Conservation (phyloP, 441 rosid species). For the Viola pubescens region DNA sequence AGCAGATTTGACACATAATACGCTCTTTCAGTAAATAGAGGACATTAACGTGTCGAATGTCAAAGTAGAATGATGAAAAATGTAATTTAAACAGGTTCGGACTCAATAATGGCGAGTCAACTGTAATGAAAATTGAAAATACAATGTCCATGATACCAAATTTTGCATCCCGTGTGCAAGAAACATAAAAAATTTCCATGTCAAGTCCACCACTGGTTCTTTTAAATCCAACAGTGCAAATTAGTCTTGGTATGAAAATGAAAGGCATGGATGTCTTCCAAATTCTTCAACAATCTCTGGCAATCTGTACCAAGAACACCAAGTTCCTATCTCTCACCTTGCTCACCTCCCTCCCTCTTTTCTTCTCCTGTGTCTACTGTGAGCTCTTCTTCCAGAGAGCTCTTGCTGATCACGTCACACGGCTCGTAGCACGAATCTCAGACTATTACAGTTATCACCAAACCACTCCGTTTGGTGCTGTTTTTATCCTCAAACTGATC, state of each 20-base stretch:
- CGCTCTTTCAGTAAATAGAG: no score
- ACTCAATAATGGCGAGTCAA: not conserved
- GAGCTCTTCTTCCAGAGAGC: conserved; percentile 18
- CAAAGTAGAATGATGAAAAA: not conserved
- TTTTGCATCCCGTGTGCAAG: not conserved
- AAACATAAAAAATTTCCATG: not conserved
- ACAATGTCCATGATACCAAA: not conserved
- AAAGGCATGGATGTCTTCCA: conserved; percentile 12
- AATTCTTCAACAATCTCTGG: conserved; percentile 20
- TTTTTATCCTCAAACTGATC: conserved; percentile 12
- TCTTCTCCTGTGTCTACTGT: conserved; percentile 18
- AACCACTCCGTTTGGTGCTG: conserved; percentile 11
- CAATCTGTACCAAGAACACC: conserved; percentile 12
- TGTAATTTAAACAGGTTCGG: not conserved
- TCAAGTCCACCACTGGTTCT: not conserved
- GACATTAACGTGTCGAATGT: no score
- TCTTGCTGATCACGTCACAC: conserved; percentile 1
- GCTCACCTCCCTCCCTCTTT: conserved; percentile 17
- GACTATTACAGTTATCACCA: not conserved
- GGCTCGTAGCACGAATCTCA: not conserved
- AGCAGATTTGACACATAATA: no score
- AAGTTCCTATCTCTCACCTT: conserved; percentile 16
- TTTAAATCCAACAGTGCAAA: not conserved
- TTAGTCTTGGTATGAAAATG: not conserved
- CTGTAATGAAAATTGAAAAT: not conserved